Conservation (phyloP, 202 grass and related monocot genomes). For the Schoenoplectus triqueter region DNA sequence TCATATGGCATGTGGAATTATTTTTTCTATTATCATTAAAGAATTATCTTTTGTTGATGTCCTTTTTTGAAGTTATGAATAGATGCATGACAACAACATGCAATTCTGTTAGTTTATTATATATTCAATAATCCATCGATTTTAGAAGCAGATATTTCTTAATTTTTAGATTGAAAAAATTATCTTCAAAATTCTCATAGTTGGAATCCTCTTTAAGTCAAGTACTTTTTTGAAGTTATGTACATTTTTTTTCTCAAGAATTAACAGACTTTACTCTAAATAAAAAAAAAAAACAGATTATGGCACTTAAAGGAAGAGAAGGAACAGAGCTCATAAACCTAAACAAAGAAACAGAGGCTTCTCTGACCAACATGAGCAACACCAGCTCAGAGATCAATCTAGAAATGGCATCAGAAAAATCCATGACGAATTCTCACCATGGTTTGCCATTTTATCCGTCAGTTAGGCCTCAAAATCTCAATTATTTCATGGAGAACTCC, state of each 20-base stretch:
- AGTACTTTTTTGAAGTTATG: not conserved
- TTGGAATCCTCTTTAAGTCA: not conserved
- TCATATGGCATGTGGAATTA: slow-evolving; percentile 10
- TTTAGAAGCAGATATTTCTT: not conserved
- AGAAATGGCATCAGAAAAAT: slow-evolving; percentile 52
- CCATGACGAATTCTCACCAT: slow-evolving; percentile 41
- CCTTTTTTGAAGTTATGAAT: not conserved
- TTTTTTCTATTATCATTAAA: not conserved
- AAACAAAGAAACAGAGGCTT: slow-evolving; percentile 41
- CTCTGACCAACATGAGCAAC: slow-evolving; percentile 52
- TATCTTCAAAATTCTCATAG: not conserved
- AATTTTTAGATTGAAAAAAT: not conserved
- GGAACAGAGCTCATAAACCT: slow-evolving; percentile 53
- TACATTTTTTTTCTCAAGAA: not conserved
- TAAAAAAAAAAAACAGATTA: slow-evolving; percentile 49
- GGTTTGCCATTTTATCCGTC: slow-evolving; percentile 59
- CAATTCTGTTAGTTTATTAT: not conserved
- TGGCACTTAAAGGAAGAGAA: slow-evolving; percentile 59
- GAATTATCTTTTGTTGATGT: not conserved
- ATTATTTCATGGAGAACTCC: slow-evolving; percentile 26
- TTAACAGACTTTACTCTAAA: not conserved
- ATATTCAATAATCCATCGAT: not conserved
- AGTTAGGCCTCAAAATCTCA: slow-evolving; percentile 23
- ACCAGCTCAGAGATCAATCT: slow-evolving; percentile 71
- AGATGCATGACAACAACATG: not conserved